Percentiles rank a stretch among this genome's conserved stretches.
Conservation (phyloP, 2,329 filamentous ascomycete species). For the Lasiodiplodia sp. region DNA sequence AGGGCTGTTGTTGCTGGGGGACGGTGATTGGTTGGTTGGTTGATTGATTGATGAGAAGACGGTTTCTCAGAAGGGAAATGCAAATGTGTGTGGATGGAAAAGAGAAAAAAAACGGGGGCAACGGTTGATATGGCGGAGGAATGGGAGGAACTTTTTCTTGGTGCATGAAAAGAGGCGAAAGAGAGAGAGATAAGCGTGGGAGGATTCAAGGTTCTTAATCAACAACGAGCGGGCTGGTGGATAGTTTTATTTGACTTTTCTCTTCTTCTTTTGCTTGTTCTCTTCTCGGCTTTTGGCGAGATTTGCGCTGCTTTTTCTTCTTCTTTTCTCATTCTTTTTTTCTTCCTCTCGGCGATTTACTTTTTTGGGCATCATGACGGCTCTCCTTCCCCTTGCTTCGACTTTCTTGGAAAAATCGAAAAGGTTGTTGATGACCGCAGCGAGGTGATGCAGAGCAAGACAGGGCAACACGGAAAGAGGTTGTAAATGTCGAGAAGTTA, state of each 20-base stretch:
- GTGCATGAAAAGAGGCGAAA: too few species aligned
- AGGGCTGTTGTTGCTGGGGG: conserved; percentile 63
- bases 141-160: too few species aligned
- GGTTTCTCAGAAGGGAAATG: too few species aligned
- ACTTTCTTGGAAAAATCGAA: too few species aligned
- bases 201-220: too few species aligned
- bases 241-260: background rate
- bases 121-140: too few species aligned
- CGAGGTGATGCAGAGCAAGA: background rate
- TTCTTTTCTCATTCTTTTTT: background rate
- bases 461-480: background rate
- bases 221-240: too few species aligned
- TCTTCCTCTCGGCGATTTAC: background rate
- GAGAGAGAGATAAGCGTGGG: too few species aligned
- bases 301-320: background rate
- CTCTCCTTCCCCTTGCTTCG: too few species aligned
- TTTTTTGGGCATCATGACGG: too few species aligned
- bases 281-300: too few species aligned
- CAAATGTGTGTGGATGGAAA: background rate
- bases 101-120: too few species aligned
- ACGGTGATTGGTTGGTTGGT: background rate
- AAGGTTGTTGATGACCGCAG: background rate
- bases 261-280: background rate
- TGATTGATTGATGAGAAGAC: background rate
- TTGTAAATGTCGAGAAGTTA: background rate